Base-by-base conservation (phyloP, 2,329 filamentous ascomycete genomes). In the Colletotrichum scovillei region DNA sequence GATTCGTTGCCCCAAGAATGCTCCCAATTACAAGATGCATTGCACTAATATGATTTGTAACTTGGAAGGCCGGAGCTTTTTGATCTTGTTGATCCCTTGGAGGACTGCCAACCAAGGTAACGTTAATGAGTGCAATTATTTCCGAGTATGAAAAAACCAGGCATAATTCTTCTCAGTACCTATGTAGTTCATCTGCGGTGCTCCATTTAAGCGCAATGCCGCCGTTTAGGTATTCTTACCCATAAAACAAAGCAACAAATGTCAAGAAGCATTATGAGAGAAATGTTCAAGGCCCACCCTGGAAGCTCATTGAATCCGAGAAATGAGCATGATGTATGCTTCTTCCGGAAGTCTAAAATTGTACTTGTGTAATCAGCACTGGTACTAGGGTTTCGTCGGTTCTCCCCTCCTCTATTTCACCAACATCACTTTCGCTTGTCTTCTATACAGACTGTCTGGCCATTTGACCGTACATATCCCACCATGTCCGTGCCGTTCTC, bases 401-500 rank as follows among this genome's bases (percentile, higher is more conserved):
- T 63, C 30, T 63, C 38, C 52, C 16, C 53, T 30, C 24, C 14
- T 66, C 56, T 32, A 64, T 49, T 3, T 22, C n/a, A 57, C 38
- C 53, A n/a, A 35, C 9, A 53, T 53, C 19, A 46, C 16, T 52
- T 19, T 24, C 22, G 30, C 56, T 56, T 32, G 42, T 22, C 28
- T 19, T 19, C 28, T 14, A 67, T 22, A 26, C 32, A 22, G 24
- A n/a, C 14, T 26, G n/a, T 49, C 5, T 70, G n/a, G 16, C 26
- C 46, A 14, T 28, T 30, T 14, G 57, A 19, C 74, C 60, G 58
- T 73, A 64, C 26, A 30, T 2, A 19, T 75, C 56, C 57, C 78
- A 77, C 83, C 83, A 86, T 32, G 76, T 77, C 67, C 79, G 77
- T 42, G 83, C 84, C 53, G 76, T 78, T 57, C 82, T 79, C 63